Evolutionary conservation across 148 eudicot genomes (phyloP), one percentile per base, ranked within the genome.

Genomic region (Diospyros lotus): DNA sequence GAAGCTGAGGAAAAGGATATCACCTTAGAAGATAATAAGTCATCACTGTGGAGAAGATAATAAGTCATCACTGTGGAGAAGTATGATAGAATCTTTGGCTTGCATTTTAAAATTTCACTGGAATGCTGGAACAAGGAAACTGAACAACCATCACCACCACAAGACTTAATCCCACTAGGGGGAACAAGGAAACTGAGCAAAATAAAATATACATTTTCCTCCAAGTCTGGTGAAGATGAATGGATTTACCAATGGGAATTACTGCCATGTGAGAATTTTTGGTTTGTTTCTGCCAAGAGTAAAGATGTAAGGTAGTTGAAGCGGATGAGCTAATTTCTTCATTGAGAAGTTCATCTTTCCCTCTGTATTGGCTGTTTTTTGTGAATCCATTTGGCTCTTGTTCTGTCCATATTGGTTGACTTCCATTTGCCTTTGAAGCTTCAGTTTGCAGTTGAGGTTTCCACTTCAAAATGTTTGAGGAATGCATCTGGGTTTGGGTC

Each of bases 181-280:
- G 75, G 64, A 59, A 18, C 18, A 1, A 39, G 68, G 67, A 51
- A 39, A 50, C 14, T 48, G 76, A 39, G 59, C 68, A 62, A 62
- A 18, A 63, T 62, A 50, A 17, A 45, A 28, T 63, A 61, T 52
- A 17, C 39, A 59, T 44, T 63, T 15, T 50, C 58, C 50, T 39
- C 40, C 44, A 61, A 39, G 59, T 73, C 66, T 73, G 76, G 76
- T 62, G 76, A 46, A 44, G 12, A 73, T 51, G 11, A 50, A 50
- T 46, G 38, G 66, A 63, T 17, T 18, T 18, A 63, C 76, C 8
- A 3, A 13, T 46, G 59, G 43, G 38, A 58, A 71, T 42, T 58
- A 58, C 9, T 72, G 42, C 75, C 10, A 28, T 72, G 66, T 72
- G 65, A 60, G 58, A 18, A 55, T 72, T 58, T 45, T 44, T 72